phyloP scores from a whole-genome alignment of 139 green algal species.

The Coelastrella sp. region DNA sequence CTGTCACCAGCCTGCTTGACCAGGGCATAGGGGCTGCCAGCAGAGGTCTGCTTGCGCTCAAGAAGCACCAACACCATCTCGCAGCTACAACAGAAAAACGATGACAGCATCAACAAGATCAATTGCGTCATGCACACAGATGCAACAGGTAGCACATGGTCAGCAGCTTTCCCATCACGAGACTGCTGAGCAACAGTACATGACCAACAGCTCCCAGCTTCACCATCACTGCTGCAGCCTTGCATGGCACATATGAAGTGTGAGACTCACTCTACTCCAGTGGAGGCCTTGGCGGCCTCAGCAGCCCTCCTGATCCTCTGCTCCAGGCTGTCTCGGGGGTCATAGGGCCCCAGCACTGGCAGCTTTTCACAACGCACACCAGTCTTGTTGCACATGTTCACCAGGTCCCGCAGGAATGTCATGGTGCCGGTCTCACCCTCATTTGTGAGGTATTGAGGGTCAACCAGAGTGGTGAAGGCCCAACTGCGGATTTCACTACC shows the following conservation, averaged over 20 bases:
- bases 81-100: neutral
- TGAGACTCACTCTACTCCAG: conserved; percentile 21
- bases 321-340: conserved; percentile 24
- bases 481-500: conserved; percentile 58
- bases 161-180: neutral
- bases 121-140: neutral
- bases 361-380: conserved; percentile 13
- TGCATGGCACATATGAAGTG: too few species aligned
- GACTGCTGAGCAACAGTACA: neutral
- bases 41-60: conserved; percentile 22
- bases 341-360: conserved; percentile 13
- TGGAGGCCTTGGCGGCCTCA: neutral
- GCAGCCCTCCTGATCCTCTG: neutral
- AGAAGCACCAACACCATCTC: conserved; percentile 52
- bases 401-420: conserved; percentile 32
- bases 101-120: neutral
- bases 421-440: neutral
- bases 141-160: too few species aligned
- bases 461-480: conserved; percentile 58
- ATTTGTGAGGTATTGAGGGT: conserved; percentile 22
- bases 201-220: neutral
- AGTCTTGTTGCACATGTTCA: conserved; percentile 44
- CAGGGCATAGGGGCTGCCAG: conserved; percentile 56
- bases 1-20: conserved; percentile 76
- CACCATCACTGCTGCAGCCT: neutral